Base-by-base conservation (phyloP, 164 flowering plant genomes). In the Paratinospora sagittata region DNA sequence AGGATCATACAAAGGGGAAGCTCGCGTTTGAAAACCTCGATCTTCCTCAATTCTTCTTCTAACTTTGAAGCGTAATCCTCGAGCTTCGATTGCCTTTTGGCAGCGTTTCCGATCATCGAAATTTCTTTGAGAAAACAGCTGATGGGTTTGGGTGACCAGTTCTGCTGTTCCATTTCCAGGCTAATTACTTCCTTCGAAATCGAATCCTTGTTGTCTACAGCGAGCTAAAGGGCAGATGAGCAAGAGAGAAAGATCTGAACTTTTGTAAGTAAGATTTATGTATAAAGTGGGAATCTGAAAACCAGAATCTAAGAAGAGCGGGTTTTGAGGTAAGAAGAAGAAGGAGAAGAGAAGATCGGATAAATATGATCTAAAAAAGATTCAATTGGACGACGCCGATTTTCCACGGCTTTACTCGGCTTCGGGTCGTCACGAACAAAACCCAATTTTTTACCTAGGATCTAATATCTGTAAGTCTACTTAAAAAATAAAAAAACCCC, bases 1-100 rank as follows among this genome's bases (percentile, higher is more conserved):
- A 89, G 84, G 11, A 79, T 76, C 83, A 85, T 82, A 75, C 84
- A 84, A 21, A 87, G 80, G 67, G 93, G 93, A 49, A 89, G 89
- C 76, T 89, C 91, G 9, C 93, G 80, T 71, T 82, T 84, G 49
- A 89, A 89, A 41, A 73, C 88, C 19, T 87, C 85, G 64, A 89
- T 84, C 83, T 89, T 89, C 62, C 63, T 74, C 80, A 77, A 68
- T 74, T 89, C 93, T 13, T 82, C 87, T 70, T 87, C 87, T 19
- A 52, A 52, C n/a, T 21, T 11, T 1, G n/a, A 11, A 16, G 3
- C 58, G 58, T 52, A 52, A n/a, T 52, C 58, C 19, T 52, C 58
- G n/a, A 52, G 58, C 58, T 52, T 52, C n/a, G 58, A 52, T 52
- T 19, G 19, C n/a, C n/a, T 52, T 19, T 13, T 52, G 21, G 19